Conservation (phyloP, 208 protist species). For the Porcisia hertigi region DNA sequence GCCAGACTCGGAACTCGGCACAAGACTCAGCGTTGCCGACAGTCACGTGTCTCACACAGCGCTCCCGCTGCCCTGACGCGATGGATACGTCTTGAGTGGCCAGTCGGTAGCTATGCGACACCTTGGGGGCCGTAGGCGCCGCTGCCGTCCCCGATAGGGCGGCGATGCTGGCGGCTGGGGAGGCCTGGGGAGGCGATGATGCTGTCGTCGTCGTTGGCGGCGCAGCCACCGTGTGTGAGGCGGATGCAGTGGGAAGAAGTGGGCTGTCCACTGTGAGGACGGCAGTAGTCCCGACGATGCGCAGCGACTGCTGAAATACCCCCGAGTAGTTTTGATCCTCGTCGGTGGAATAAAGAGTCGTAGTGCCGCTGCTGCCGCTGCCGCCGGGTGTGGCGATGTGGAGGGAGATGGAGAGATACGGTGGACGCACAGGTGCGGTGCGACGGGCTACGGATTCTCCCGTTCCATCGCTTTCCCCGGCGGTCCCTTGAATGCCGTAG, state of each 20-base stretch:
- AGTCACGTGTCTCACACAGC: conserved; percentile 5
- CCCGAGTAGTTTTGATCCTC: not conserved
- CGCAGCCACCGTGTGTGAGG: not conserved
- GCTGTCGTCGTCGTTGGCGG: not conserved
- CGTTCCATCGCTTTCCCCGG: not conserved
- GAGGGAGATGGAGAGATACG: conserved; percentile 24
- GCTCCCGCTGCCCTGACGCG: conserved; percentile 10
- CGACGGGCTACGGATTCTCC: not conserved
- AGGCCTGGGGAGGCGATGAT: not conserved
- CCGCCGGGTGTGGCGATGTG: conserved; percentile 12
- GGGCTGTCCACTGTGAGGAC: conserved; percentile 22
- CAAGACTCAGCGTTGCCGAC: conserved; percentile 17
- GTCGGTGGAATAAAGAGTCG: not conserved
- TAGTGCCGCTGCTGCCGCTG: not conserved
- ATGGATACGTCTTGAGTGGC: conserved; percentile 21
- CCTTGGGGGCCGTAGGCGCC: conserved; percentile 1
- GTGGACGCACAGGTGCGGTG: not conserved
- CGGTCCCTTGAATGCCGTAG: conserved; percentile 22
- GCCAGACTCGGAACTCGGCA: conserved; percentile 24
- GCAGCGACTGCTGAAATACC: conserved; percentile 26
- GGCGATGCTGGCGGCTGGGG: not conserved
- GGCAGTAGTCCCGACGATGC: conserved; percentile 21
- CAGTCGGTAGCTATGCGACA: conserved; percentile 18
- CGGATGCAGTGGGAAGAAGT: conserved; percentile 9
- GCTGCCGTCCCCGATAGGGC: not conserved